Evolutionary conservation across 306 rosid genomes (phyloP).

Genomic region (Glycine latifolia): DNA sequence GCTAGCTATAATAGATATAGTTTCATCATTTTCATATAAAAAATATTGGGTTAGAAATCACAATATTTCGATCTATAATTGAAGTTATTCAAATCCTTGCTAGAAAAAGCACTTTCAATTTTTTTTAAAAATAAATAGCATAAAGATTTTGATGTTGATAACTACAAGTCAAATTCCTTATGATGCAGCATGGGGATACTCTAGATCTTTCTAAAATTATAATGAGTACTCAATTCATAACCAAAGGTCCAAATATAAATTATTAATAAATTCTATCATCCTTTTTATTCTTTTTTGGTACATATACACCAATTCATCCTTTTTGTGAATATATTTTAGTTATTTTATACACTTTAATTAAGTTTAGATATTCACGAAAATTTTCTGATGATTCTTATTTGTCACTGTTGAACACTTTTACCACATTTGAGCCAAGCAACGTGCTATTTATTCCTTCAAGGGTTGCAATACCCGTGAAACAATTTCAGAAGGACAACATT

Average conservation of each 20-base stretch:
- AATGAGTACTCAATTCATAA: not conserved
- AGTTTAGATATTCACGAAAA: not conserved
- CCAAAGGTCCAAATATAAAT: not conserved
- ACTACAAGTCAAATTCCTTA: not conserved
- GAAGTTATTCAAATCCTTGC: not conserved
- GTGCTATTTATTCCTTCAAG: not conserved
- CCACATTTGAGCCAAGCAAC: constrained; percentile 27
- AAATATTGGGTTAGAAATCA: not conserved
- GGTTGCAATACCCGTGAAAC: not conserved
- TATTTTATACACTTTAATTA: not conserved
- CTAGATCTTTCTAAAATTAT: not conserved
- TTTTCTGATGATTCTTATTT: not conserved
- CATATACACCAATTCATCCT: not conserved
- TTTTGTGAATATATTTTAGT: too few species aligned
- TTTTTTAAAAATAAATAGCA: not conserved
- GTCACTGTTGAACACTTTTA: not conserved
- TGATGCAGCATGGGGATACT: not conserved
- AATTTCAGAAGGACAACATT: not conserved
- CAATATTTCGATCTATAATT: not conserved
- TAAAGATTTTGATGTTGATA: not conserved
- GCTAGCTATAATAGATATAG: not conserved
- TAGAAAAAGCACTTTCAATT: not conserved
- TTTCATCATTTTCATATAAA: not conserved
- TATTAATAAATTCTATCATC: not conserved
- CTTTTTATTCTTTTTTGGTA: not conserved